Conservation (phyloP, 805 yeast species). For the Ogataea pilisensis region DNA sequence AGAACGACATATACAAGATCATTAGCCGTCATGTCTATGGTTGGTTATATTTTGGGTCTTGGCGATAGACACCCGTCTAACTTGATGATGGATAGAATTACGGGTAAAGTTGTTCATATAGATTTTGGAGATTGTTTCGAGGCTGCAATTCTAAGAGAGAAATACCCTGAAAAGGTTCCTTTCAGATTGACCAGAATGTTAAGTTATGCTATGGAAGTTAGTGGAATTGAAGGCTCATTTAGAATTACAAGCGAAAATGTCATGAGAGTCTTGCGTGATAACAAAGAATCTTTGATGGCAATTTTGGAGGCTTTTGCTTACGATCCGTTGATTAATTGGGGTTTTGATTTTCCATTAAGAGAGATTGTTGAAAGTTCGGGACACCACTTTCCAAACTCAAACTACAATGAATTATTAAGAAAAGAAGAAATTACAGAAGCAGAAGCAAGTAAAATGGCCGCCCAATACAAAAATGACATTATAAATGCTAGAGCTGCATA, state of each 20-base stretch:
- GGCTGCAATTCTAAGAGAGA: slow-evolving; percentile 93
- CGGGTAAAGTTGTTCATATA: slow-evolving; percentile 95
- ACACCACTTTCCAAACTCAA: slow-evolving; percentile 59
- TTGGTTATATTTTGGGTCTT: slow-evolving; percentile 91
- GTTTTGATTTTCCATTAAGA: slow-evolving; percentile 86
- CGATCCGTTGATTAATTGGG: slow-evolving; percentile 98
- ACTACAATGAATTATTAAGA: slow-evolving; percentile 66
- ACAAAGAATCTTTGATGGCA: slow-evolving; percentile 96
- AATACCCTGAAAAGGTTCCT: slow-evolving; percentile 97
- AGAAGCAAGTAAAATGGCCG: slow-evolving; percentile 67
- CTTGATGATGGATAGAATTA: slow-evolving; percentile 86
- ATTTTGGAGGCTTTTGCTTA: slow-evolving; percentile 97
- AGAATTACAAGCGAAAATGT: slow-evolving; percentile 96
- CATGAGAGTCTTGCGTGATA: slow-evolving; percentile 89
- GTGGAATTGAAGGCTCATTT: slow-evolving; percentile 97
- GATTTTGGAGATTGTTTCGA: slow-evolving; percentile 99
- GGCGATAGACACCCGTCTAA: slow-evolving; percentile 99
- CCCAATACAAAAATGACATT: slow-evolving; percentile 66
- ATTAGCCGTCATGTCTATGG: slow-evolving; percentile 98
- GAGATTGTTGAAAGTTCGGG: slow-evolving; percentile 74
- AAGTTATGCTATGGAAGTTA: slow-evolving; percentile 97
- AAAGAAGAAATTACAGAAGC: slow-evolving; percentile 72
- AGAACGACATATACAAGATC: slow-evolving; percentile 95
- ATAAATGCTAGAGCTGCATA: slow-evolving; percentile 88
- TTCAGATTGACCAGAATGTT: slow-evolving; percentile 95